Evolutionary conservation across 257 asterid species (phyloP), one percentile per base, ranked within the genome.

Genomic region (Euphrasia confusa): DNA sequence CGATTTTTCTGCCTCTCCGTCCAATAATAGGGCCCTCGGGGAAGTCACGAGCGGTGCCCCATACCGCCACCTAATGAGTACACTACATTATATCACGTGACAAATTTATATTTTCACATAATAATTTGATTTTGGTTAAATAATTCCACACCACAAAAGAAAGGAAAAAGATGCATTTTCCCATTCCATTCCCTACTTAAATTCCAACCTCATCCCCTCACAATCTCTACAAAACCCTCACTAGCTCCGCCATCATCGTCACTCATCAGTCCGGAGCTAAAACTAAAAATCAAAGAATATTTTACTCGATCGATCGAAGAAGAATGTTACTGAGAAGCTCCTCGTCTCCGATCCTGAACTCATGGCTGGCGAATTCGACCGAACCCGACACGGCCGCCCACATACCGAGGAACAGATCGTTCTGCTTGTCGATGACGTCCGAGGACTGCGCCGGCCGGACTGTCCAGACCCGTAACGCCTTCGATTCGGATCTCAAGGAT

Each of bases 251-350:
- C 57, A 52, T 12, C 11, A 0, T 33, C 10, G 40, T 47, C 50
- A 57, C 17, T 32, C 65, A 69, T 45, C 62, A 9, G 39, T 15
- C 12, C 24, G 44, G 42, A 27, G 54, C 3, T 24, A 61, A 40
- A 30, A 12, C 12, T 5, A 9, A 0, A 13, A 14, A 42, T 14
- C 1, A 8, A 21, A 21, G 24, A 21, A 21, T 21, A 21, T 21
- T 13, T 4, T 30, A 30, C 33, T 5, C 33, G 5, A 30, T 59
- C 26, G 3, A 13, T 5, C n/a, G 47, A 57, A 57, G 42, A 47
- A 49, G 4, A 47, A 82, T 85, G 93, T 44, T 87, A 30, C 68
- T 84, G 61, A 63, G 90, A 58, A 84, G 87, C 73, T 72, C 95
- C 13, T 87, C 95, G 5, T 26, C 85, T 0, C 94, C 95, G 30